These are phyloP conservation scores for Monosporascus sp. DNA, from an alignment of 2,329 filamentous ascomycete species.

Conservation along the genomic window DNA sequence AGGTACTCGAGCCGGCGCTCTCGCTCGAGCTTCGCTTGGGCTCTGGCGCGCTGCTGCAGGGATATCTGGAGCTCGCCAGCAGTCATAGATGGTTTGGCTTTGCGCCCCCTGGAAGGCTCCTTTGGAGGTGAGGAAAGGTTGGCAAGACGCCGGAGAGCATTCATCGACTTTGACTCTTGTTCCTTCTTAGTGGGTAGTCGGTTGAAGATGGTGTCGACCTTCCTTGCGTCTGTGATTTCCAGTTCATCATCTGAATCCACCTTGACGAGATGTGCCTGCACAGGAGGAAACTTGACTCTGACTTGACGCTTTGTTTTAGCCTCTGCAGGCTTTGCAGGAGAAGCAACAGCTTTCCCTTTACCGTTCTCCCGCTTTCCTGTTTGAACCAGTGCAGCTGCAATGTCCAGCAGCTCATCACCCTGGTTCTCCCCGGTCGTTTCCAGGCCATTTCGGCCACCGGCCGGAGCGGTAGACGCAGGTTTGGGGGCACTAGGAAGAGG, in stretches of 20 bases:
- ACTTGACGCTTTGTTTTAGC: constrained; percentile 40
- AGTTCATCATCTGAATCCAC: constrained; percentile 56
- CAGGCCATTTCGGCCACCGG: constrained; percentile 5
- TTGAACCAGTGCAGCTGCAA: constrained; percentile 31
- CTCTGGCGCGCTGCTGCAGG: constrained; percentile 66
- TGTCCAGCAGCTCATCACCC: constrained; percentile 31
- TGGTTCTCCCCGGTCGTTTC: constrained; percentile 12
- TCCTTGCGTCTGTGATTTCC: constrained; percentile 51
- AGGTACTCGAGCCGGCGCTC: constrained; percentile 72
- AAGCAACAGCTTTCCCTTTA: constrained; percentile 49
- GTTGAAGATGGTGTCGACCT: constrained; percentile 62
- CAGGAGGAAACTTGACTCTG: constrained; percentile 43
- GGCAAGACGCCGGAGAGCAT: constrained; percentile 68
- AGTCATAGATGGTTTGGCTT: constrained; percentile 55
- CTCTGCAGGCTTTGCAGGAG: constrained; percentile 19
- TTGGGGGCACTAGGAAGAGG: constrained; percentile 45
- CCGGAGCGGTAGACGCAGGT: constrained; percentile 4
- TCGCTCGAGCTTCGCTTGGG: constrained; percentile 74
- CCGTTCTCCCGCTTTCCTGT: constrained; percentile 45
- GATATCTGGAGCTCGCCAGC: constrained; percentile 62
- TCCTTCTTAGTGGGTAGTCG: constrained; percentile 57
- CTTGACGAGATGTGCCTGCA: constrained; percentile 32
- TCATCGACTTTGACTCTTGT: constrained; percentile 59
- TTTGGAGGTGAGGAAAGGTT: constrained; percentile 62
- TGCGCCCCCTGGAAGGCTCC: constrained; percentile 37